Evolutionary conservation across 257 asterid species (phyloP).

Genomic region (Anisodus acutangulus): DNA sequence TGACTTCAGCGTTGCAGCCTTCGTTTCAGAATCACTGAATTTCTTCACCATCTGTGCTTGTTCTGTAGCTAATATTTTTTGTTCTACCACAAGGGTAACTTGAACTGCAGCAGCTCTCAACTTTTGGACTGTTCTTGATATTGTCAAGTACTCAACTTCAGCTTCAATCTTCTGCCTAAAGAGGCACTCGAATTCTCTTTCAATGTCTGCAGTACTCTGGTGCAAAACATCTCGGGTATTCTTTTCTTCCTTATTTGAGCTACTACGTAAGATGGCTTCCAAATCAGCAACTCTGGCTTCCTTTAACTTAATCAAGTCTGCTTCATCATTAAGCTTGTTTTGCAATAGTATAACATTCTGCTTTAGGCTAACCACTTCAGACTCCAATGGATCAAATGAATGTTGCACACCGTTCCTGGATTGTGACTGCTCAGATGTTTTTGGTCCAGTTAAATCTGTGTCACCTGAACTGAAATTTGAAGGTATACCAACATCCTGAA

Average conservation of each 20-base stretch:
- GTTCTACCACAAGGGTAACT: slow-evolving; percentile 52
- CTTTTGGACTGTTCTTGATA: slow-evolving; percentile 25
- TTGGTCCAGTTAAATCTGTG: slow-evolving; percentile 29
- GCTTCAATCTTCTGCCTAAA: slow-evolving; percentile 75
- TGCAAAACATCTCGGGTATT: slow-evolving; percentile 19
- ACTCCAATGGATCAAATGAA: slow-evolving; percentile 40
- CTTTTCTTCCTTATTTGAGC: slow-evolving; percentile 31
- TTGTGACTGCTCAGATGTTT: slow-evolving; percentile 37
- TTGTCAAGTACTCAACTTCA: slow-evolving; percentile 61
- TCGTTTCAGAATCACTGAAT: slow-evolving; percentile 49
- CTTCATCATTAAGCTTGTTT: slow-evolving; percentile 44
- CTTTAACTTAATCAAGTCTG: slow-evolving; percentile 34
- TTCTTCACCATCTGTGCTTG: slow-evolving; percentile 51
- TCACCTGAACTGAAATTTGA: slow-evolving; percentile 38
- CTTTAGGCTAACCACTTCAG: slow-evolving; percentile 41
- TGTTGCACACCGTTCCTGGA: slow-evolving; percentile 35
- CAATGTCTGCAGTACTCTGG: slow-evolving; percentile 35
- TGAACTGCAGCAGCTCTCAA: slow-evolving; percentile 55
- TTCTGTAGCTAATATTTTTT: slow-evolving; percentile 48
- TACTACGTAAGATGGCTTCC: slow-evolving; percentile 35
- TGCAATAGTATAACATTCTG: slow-evolving; percentile 30
- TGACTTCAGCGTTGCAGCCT: slow-evolving; percentile 53
- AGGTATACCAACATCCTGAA: slow-evolving; percentile 4
- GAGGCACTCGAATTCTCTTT: slow-evolving; percentile 57
- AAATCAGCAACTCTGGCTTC: slow-evolving; percentile 42